Evolutionary conservation across 495 filamentous ascomycete species (phyloP), one percentile per base, ranked within the genome.

Genomic region (Neurospora discreta): DNA sequence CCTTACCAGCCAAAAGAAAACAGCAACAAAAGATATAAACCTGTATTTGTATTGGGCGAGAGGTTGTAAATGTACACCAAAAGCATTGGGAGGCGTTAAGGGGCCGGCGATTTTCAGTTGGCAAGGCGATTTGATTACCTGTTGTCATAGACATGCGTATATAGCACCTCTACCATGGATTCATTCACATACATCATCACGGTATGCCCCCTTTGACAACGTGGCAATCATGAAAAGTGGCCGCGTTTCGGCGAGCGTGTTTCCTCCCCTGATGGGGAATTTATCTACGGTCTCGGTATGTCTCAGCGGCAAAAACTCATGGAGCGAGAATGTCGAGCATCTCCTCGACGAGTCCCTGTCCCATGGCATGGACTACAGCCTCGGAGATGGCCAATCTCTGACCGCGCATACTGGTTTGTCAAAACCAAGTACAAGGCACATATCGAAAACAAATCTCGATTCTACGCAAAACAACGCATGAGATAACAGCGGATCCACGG

Each of bases 81-180:
- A 20, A 72, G 70, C 73, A 72, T 74, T 74, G 70, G 70, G 68
- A 74, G 73, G 73, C 73, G 73, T 74, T 72, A n/a, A 2, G 52
- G 46, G 52, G 52, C 52, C 52, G 52, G 52, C 52, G 23, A 60
- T 60, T 30, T 60, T 30, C 20, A 60, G 52, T 60, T 16, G 52
- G 52, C 52, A 60, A 30, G 52, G 52, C 23, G 30, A 23, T 60
- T 60, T 60, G 52, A 23, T 30, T 60, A 60, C 52, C 52, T 60
- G 52, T 60, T 60, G 52, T 60, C 30, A 60, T 60, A 60, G 5
- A 60, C 52, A 60, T 30, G 52, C 13, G 52, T 60, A 60, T 23
- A 60, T 60, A 60, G 52, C 52, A 30, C 52, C 52, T 60, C 52
- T 60, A 23, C 52, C 52, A 60, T 60, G 52, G 52, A 60, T 30